These are phyloP conservation scores for Peronosclerospora sorghi DNA, from an alignment of 352 stramenopile genomes.

Conservation along the genomic window DNA sequence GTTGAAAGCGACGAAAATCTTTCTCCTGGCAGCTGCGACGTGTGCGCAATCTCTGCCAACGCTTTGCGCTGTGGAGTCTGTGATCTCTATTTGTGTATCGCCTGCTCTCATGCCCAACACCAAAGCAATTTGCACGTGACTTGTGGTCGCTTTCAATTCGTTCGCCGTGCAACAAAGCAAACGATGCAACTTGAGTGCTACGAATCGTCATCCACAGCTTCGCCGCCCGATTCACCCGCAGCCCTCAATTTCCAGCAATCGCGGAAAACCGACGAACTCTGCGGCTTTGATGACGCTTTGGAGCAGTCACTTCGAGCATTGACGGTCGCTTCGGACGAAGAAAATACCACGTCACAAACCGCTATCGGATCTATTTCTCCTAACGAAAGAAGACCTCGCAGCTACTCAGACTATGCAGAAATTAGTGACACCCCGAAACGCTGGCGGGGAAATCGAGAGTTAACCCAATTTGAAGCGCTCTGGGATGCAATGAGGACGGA, in stretches of 20 bases:
- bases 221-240: slow-evolving; percentile 11
- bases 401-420: slow-evolving; percentile 59
- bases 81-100: slow-evolving; percentile 33
- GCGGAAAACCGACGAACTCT: slow-evolving; percentile 14
- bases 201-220: slow-evolving; percentile 19
- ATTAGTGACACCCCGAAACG: slow-evolving; percentile 14
- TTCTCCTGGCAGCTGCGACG: slow-evolving; percentile 26
- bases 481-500: slow-evolving; percentile 41
- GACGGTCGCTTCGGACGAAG: slow-evolving; percentile 18
- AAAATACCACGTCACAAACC: background rate
- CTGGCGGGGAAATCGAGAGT: slow-evolving; percentile 13
- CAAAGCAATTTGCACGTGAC: slow-evolving; percentile 34
- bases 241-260: background rate
- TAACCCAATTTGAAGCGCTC: slow-evolving; percentile 26
- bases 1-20: slow-evolving; percentile 6
- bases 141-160: slow-evolving; percentile 21
- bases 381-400: slow-evolving; percentile 28
- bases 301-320: slow-evolving; percentile 40
- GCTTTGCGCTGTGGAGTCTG: slow-evolving; percentile 33
- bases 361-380: background rate
- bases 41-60: slow-evolving; percentile 21
- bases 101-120: slow-evolving; percentile 31
- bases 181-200: slow-evolving; percentile 3
- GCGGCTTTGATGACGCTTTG: slow-evolving; percentile 24
- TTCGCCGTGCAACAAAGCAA: background rate